These are phyloP conservation scores for Fusarium sp. DNA, from an alignment of 2,329 filamentous ascomycete genomes.

Conservation along the genomic window DNA sequence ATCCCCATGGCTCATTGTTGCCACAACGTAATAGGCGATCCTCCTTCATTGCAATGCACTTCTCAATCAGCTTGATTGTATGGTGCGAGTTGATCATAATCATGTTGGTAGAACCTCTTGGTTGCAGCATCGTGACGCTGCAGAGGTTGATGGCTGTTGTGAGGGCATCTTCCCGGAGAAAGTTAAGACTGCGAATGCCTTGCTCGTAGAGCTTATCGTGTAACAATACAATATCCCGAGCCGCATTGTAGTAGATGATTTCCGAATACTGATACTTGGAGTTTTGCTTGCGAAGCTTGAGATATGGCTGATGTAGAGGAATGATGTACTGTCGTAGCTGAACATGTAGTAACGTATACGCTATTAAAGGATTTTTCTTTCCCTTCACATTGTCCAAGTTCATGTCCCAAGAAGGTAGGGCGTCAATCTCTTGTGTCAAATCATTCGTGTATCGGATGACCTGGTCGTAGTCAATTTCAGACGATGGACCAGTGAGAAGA, in stretches of 20 bases:
- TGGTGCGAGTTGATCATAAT: slow-evolving; percentile 75
- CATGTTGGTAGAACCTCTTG: slow-evolving; percentile 71
- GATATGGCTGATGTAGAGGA: slow-evolving; percentile 72
- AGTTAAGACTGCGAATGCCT: slow-evolving; percentile 72
- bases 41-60: slow-evolving; percentile 73
- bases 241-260: slow-evolving; percentile 75
- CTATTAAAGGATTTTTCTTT: slow-evolving; percentile 70
- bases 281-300: slow-evolving; percentile 72
- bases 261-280: slow-evolving; percentile 75
- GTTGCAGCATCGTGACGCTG: slow-evolving; percentile 73
- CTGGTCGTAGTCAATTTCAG: slow-evolving; percentile 73
- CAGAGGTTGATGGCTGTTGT: slow-evolving; percentile 74
- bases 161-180: slow-evolving; percentile 72
- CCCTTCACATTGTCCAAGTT: slow-evolving; percentile 56
- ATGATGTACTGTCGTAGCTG: slow-evolving; percentile 75
- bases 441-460: slow-evolving; percentile 74
- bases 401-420: slow-evolving; percentile 69
- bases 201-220: slow-evolving; percentile 73
- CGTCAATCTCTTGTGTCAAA: slow-evolving; percentile 73
- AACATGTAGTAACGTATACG: slow-evolving; percentile 73
- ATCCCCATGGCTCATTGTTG: slow-evolving; percentile 76
- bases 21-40: slow-evolving; percentile 73
- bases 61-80: slow-evolving; percentile 73
- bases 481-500: slow-evolving; percentile 68
- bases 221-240: slow-evolving; percentile 73